Conservation (phyloP, 2,329 filamentous ascomycete species). For the Fusarium dimerum region DNA sequence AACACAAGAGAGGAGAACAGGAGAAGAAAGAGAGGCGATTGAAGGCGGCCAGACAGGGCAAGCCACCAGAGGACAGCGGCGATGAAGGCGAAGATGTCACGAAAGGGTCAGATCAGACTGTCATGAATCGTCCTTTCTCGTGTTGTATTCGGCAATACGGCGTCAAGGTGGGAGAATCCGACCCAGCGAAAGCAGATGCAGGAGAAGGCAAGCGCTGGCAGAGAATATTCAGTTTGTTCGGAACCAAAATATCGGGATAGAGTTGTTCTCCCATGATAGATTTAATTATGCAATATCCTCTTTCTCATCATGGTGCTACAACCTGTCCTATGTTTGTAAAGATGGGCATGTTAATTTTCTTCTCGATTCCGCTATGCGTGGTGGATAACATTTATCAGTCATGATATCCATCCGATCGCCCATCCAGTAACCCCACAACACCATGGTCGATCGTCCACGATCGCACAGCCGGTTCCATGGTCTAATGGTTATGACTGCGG, state of each 20-base stretch:
- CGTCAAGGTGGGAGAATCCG: conserved; percentile 44
- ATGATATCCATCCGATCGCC: too few relatives aligned
- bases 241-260: conserved; percentile 54
- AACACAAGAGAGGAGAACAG: conserved; percentile 54
- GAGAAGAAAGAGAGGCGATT: conserved; percentile 29
- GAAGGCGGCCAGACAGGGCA: conserved; percentile 29
- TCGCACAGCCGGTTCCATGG: too few relatives aligned
- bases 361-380: too few relatives aligned
- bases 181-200: conserved; percentile 45
- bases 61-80: conserved; percentile 42
- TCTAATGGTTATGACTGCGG: too few relatives aligned
- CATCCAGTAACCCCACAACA: too few relatives aligned
- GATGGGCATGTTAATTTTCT: too few relatives aligned
- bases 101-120: conserved; percentile 3
- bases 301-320: too few relatives aligned
- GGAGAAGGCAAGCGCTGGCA: conserved; percentile 56
- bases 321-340: too few relatives aligned
- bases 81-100: conserved; percentile 26
- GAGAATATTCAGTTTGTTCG: conserved; percentile 64
- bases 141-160: conserved; percentile 76
- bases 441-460: too few relatives aligned
- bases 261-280: not conserved
- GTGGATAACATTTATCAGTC: too few relatives aligned
- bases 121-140: conserved; percentile 60
- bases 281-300: too few relatives aligned